A percentile compares a stretch with the other conserved stretches of the same genome.
phyloP scores from a whole-genome alignment of 495 filamentous ascomycete species.

The Penicillium lagena region DNA sequence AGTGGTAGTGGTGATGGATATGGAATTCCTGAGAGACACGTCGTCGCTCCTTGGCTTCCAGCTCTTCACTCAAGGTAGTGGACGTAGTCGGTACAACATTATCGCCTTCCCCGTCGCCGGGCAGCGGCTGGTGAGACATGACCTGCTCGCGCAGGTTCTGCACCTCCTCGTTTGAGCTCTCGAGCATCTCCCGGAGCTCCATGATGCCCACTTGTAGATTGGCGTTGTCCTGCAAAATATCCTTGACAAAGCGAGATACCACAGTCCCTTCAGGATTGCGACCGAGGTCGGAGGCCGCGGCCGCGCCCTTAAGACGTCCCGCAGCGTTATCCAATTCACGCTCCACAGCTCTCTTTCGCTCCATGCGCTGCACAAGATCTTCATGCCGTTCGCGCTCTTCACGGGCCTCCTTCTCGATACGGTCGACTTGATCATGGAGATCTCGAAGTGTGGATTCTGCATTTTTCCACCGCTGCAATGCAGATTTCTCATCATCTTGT shows the following conservation, averaged over 20 bases:
- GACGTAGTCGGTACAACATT: slow-evolving; percentile 7
- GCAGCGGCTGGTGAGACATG: slow-evolving; percentile 67
- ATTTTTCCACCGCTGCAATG: slow-evolving; percentile 73
- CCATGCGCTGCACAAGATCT: slow-evolving; percentile 74
- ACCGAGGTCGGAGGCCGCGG: slow-evolving; percentile 55
- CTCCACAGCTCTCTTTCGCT: slow-evolving; percentile 66
- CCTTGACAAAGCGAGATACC: slow-evolving; percentile 88
- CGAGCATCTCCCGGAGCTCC: slow-evolving; percentile 85
- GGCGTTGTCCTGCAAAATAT: slow-evolving; percentile 91
- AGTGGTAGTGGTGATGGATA: slow-evolving; percentile 89
- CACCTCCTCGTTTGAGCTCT: slow-evolving; percentile 91
- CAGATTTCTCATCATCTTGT: slow-evolving; percentile 65
- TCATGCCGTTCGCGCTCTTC: slow-evolving; percentile 78
- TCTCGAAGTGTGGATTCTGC: slow-evolving; percentile 68
- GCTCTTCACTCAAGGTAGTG: slow-evolving; percentile 62
- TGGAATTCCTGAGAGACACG: slow-evolving; percentile 69
- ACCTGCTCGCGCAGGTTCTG: slow-evolving; percentile 79
- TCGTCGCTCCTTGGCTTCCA: slow-evolving; percentile 47
- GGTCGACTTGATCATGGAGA: slow-evolving; percentile 80
- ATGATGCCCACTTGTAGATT: slow-evolving; percentile 85
- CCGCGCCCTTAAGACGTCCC: slow-evolving; percentile 71
- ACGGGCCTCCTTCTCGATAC: slow-evolving; percentile 76
- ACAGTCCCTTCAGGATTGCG: slow-evolving; percentile 54
- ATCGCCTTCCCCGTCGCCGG: slow-evolving; percentile 25
- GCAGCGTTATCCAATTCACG: slow-evolving; percentile 70